phyloP scores from a whole-genome alignment of 2,329 filamentous ascomycete genomes.

The Cercospora beticola region DNA sequence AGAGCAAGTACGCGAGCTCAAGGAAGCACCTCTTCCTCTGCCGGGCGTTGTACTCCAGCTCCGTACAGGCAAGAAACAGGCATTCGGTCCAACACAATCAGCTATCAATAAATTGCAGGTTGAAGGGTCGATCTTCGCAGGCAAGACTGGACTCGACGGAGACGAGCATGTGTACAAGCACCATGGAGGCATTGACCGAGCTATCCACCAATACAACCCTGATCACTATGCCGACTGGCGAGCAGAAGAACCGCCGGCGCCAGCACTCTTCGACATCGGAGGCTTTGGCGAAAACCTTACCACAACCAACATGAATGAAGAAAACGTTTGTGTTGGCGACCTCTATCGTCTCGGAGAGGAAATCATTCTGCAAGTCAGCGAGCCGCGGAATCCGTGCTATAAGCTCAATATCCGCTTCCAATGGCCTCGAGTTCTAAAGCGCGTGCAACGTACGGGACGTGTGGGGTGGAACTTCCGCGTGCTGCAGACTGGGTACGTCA shows the following conservation, averaged over 20 bases:
- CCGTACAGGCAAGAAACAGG: slow-evolving; percentile 18
- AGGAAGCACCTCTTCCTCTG: slow-evolving; percentile 5
- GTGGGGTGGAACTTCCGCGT: slow-evolving; percentile 23
- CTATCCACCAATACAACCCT: slow-evolving; percentile 58
- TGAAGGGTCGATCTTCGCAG: slow-evolving; percentile 46
- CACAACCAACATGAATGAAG: slow-evolving; percentile 57
- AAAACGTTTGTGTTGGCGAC: slow-evolving; percentile 64
- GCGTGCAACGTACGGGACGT: slow-evolving; percentile 17
- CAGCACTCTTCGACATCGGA: slow-evolving; percentile 53
- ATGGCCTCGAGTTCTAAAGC: slow-evolving; percentile 16
- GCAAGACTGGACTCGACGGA: slow-evolving; percentile 51
- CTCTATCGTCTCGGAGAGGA: slow-evolving; percentile 50
- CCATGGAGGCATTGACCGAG: slow-evolving; percentile 62
- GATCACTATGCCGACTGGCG: slow-evolving; percentile 58
- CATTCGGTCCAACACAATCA: slow-evolving; percentile 7
- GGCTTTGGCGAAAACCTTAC: slow-evolving; percentile 64
- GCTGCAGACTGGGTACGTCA: slow-evolving; percentile 47
- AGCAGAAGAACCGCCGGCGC: slow-evolving; percentile 51
- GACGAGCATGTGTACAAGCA: slow-evolving; percentile 62
- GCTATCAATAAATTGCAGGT: slow-evolving; percentile 43
- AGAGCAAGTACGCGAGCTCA: not conserved
- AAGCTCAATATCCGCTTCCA: slow-evolving; percentile 63
- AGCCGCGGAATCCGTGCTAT: slow-evolving; percentile 64
- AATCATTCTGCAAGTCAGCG: slow-evolving; percentile 56
- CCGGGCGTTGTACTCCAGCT: slow-evolving; percentile 18